These are phyloP conservation scores for Ustilago bromivora DNA, from an alignment of 1,284 basidiomycete genomes.

Conservation along the genomic window DNA sequence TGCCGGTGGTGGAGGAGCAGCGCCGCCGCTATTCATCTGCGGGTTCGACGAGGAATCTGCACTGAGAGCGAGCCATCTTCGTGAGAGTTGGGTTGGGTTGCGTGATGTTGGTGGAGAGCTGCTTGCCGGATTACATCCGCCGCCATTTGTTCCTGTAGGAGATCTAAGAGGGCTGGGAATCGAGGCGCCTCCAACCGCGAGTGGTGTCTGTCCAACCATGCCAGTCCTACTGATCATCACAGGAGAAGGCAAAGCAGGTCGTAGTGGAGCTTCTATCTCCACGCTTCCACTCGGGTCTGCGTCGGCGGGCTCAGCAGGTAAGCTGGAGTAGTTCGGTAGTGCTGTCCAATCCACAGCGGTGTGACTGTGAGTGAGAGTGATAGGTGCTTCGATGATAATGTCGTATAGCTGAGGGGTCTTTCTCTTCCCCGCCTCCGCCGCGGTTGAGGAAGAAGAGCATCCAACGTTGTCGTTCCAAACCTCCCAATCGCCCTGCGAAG, in stretches of 20 bases:
- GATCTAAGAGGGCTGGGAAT: constrained; percentile 15
- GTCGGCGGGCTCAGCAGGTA: constrained; percentile 36
- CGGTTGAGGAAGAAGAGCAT: constrained; percentile 2
- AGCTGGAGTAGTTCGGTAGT: constrained; percentile 62
- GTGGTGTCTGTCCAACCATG: constrained; percentile 15
- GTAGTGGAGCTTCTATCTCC: constrained; percentile 19
- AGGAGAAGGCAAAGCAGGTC: constrained; percentile 36
- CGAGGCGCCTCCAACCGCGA: background rate
- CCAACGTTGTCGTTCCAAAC: constrained; percentile 11
- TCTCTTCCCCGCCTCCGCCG: constrained; percentile 9
- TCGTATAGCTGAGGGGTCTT: constrained; percentile 74
- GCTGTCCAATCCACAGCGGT: constrained; percentile 64
- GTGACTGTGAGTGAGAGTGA: constrained; percentile 72
- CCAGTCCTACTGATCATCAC: constrained; percentile 31
- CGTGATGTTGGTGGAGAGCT: constrained; percentile 22
- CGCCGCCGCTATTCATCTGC: background rate
- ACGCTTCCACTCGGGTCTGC: constrained; percentile 8
- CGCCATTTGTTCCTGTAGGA: constrained; percentile 4
- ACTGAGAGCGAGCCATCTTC: constrained; percentile 53
- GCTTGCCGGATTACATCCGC: constrained; percentile 10
- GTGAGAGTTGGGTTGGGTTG: constrained; percentile 45
- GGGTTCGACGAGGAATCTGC: constrained; percentile 21
- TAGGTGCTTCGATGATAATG: constrained; percentile 86
- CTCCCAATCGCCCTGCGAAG: constrained; percentile 38
- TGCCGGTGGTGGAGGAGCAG: constrained; percentile 46